Base-by-base conservation (phyloP, 805 yeast species). In the Nakazawaea wickerhamii region DNA sequence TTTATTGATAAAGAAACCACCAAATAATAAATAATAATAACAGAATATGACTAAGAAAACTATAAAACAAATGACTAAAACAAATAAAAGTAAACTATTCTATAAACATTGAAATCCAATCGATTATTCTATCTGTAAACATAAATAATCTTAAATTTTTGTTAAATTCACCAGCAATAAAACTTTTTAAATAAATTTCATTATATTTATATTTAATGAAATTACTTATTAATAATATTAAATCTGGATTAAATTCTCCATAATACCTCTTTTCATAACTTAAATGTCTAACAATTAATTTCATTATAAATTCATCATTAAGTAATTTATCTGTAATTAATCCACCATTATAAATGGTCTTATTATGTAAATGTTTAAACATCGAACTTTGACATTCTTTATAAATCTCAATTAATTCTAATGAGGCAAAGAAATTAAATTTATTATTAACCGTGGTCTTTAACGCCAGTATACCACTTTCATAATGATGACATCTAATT, bases 211-310 rank as follows among this genome's bases (percentile, higher is more conserved):
- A 58, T 5, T 53, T 51, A 25, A 74, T 57, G 17, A 73, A 52
- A 45, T 70, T 68, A 41, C 62, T 58, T 39, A 83, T 52, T 4
- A 76, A 68, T 15, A 70, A 62, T 7, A 65, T 57, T 44, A 70
- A 70, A 39, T 57, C 64, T 26, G 61, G 54, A 52, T 55, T 78
- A 64, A 64, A 73, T 46, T 70, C 77, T 50, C 74, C 79, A 53
- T 82, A 83, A 73, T 81, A 84, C 35, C 90, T 65, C 28, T 73
- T 60, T 46, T 79, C 73, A 73, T 84, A 84, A 43, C 85, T 73
- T 18, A 79, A 63, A 23, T 74, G 60, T 48, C 73, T 72, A 46
- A 76, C 63, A 27, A 79, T 52, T 3, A 71, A 45, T 22, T 64
- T 65, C 11, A 76, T 50, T 8, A 75, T 50, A 25, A 60, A 58